Conservation (phyloP, 768 basidiomycete species). For the Boletus reticuloceps region DNA sequence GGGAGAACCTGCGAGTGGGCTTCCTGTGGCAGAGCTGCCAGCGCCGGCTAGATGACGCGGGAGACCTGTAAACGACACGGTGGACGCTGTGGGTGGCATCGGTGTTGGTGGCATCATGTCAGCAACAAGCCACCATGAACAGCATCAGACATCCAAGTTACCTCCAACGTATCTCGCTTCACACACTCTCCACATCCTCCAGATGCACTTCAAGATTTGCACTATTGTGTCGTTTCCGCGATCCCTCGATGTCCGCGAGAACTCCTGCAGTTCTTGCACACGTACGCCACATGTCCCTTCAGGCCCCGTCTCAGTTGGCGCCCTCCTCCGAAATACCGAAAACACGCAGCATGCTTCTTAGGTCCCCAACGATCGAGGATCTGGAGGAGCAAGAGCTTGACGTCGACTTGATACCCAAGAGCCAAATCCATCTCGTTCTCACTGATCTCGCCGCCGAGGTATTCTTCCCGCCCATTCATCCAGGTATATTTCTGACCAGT, state of each 20-base stretch:
- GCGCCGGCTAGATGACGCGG: constrained; percentile 51
- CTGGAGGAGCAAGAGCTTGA: constrained; percentile 63
- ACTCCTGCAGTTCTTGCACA: not conserved
- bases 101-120: constrained; percentile 18
- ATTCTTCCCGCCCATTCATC: constrained; percentile 29
- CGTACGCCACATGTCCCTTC: constrained; percentile 3
- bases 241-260: not conserved
- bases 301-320: constrained; percentile 22
- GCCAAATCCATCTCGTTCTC: constrained; percentile 54
- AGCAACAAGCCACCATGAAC: not conserved
- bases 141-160: no score
- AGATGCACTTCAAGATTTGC: no score
- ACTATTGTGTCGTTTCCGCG: not conserved
- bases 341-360: constrained; percentile 46
- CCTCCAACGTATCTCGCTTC: not conserved
- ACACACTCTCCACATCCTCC: not conserved
- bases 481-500: not conserved
- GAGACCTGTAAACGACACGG: constrained; percentile 76
- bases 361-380: constrained; percentile 50
- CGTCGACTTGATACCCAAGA: constrained; percentile 51
- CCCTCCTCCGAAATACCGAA: constrained; percentile 41
- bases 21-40: constrained; percentile 45
- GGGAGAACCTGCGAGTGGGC: constrained; percentile 58
- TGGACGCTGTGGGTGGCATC: constrained; percentile 24
- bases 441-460: constrained; percentile 83